phyloP scores from a whole-genome alignment of 1,139 yeast genomes.

The Yamadazyma sp. region DNA sequence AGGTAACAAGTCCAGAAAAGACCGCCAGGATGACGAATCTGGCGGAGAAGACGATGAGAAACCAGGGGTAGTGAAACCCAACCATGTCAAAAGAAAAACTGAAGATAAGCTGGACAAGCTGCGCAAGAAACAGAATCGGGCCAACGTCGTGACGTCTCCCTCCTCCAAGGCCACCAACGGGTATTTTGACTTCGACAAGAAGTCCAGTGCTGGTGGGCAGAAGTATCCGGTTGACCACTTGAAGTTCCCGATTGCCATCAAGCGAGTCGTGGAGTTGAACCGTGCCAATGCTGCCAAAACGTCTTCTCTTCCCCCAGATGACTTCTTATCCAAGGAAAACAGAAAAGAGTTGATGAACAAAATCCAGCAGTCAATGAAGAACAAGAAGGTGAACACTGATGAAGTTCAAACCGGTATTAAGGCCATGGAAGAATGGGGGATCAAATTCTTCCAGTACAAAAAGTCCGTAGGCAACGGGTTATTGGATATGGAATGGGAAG shows the following conservation, averaged over 20 bases:
- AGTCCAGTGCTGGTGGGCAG: conserved; percentile 1
- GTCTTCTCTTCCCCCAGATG: conserved; percentile 5
- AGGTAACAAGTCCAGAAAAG: conserved; percentile 33
- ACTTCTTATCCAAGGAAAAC: conserved; percentile 3
- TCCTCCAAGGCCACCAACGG: conserved; percentile 8
- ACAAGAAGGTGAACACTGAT: conserved; percentile 6
- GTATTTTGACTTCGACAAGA: conserved; percentile 8
- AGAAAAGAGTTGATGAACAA: conserved; percentile 6
- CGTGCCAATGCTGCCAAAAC: neutral
- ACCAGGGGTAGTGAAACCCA: neutral
- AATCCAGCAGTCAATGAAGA: conserved; percentile 5
- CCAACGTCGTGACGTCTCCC: conserved; percentile 14
- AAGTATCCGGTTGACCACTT: neutral
- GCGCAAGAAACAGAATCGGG: conserved; percentile 11
- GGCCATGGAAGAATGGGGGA: conserved; percentile 33
- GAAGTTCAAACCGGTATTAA: conserved; percentile 29
- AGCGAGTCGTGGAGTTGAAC: conserved; percentile 2
- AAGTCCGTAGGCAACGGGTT: conserved; percentile 39
- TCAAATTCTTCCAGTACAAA: conserved; percentile 40
- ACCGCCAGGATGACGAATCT: conserved; percentile 20
- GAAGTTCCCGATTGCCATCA: conserved; percentile 5
- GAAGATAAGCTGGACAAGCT: conserved; percentile 11
- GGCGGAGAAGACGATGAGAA: conserved; percentile 11
- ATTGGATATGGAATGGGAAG: conserved; percentile 49
- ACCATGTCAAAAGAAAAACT: conserved; percentile 4